Base-by-base conservation (phyloP, 2,329 filamentous ascomycete genomes). In the Fulvia fulva region DNA sequence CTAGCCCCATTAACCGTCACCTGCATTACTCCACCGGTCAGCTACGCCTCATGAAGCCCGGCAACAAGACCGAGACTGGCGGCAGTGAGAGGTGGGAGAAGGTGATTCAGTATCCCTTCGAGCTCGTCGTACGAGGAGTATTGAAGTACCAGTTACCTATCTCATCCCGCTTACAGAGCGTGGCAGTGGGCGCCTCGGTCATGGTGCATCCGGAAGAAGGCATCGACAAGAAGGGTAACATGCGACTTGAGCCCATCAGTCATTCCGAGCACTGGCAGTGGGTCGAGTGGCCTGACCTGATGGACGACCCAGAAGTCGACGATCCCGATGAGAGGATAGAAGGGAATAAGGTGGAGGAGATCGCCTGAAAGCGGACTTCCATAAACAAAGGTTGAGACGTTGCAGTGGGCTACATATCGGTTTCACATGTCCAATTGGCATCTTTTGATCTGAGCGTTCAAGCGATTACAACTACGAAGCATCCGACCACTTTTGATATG, bases 91-190 rank as follows among this genome's bases (percentile, higher is more conserved):
- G 92, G 12, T 99, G 94, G 94, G 91, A 96, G 71, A 84, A 86
- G 59, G 92, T 97, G 49, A 80, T 97, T 52, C 85, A 95, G 64
- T 89, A 97, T 73, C 90, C 93, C 46, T 99, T 97, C 67, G 91
- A 97, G 65, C 81, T 99, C 51, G 93, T 97, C 60, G 84, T 99
- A 44, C 87, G 94, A 67, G 94, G 94, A 22, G 89, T 94, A 14
- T 80, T 99, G 65, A 91, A 92, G 70, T 99, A 99, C 69, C 80
- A 84, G 61, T 75, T 87, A 3, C 84, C 85, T 7, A 75, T 87
- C 55, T 83, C 78, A 59, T 82, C 81, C 3, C 76, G 78, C 16
- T 76, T 76, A 44, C 76, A 80, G 65, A 82, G 78, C n/a, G 80
- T 81, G 68, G 78, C 70, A 64, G 74, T 82, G 30, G 76, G 72